These are phyloP conservation scores for Lentinula guzmanii DNA, from an alignment of 768 basidiomycete species.

Conservation along the genomic window DNA sequence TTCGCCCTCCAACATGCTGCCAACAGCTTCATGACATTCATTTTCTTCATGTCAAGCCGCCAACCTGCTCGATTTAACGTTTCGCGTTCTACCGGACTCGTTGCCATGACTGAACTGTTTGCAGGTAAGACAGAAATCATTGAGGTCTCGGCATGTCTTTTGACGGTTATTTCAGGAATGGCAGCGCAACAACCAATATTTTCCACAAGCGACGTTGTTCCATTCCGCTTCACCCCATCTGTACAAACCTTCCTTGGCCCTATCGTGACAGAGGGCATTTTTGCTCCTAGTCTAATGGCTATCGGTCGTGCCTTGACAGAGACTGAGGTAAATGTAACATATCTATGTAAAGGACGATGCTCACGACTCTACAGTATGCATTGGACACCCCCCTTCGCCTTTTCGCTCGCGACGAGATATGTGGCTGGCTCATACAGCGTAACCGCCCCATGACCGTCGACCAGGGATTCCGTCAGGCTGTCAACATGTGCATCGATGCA, in stretches of 20 bases:
- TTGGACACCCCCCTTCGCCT: constrained; percentile 89
- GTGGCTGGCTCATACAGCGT: constrained; percentile 62
- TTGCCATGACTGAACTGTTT: constrained; percentile 90
- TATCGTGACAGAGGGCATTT: constrained; percentile 82
- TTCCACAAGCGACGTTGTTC: constrained; percentile 79
- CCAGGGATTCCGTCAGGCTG: constrained; percentile 44
- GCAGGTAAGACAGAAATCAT: constrained; percentile 48
- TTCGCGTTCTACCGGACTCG: constrained; percentile 82
- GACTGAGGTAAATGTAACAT: constrained; percentile 61
- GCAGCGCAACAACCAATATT: constrained; percentile 51
- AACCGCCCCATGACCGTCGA: constrained; percentile 56
- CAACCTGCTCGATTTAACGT: constrained; percentile 82
- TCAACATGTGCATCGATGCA: constrained; percentile 54
- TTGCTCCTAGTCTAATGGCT: constrained; percentile 84
- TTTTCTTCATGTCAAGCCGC: constrained; percentile 79
- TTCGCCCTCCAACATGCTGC: constrained; percentile 88
- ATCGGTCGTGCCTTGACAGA: constrained; percentile 88
- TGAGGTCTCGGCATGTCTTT: not conserved
- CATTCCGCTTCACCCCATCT: constrained; percentile 96
- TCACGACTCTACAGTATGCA: constrained; percentile 56
- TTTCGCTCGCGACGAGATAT: constrained; percentile 90
- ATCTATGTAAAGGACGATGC: constrained; percentile 2
- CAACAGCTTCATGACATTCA: constrained; percentile 87
- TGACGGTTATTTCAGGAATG: constrained; percentile 24
- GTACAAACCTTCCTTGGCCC: constrained; percentile 91